Percentiles rank a stretch among this genome's conserved stretches.
Conservation (phyloP, 345 rosid species). For the Eucalyptus victrix region DNA sequence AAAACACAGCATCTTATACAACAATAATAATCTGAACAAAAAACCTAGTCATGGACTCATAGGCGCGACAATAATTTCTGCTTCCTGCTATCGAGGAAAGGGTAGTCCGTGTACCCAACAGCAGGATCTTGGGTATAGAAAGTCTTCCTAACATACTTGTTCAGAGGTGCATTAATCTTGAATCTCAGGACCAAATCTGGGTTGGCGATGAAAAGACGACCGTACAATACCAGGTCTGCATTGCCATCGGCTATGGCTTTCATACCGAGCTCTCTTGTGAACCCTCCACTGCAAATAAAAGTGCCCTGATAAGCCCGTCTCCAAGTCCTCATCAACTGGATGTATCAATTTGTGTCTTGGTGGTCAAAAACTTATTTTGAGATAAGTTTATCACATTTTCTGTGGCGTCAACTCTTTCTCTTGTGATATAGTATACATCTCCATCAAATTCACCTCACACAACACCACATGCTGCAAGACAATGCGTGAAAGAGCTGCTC, state of each 20-base stretch:
- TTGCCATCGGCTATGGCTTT: background rate
- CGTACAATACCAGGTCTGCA: background rate
- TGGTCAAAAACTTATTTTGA: too few relatives aligned
- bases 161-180: background rate
- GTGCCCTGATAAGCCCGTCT: too few relatives aligned
- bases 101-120: conserved; percentile 7
- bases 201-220: background rate
- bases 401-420: too few relatives aligned
- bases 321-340: too few relatives aligned
- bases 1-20: background rate
- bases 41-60: background rate
- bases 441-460: too few relatives aligned
- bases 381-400: too few relatives aligned
- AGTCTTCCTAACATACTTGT: background rate
- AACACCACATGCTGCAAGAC: too few relatives aligned
- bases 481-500: too few relatives aligned
- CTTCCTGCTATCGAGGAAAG: background rate
- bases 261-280: too few relatives aligned
- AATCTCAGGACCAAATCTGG: background rate
- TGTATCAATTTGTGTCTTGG: too few relatives aligned
- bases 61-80: background rate
- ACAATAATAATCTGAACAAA: background rate
- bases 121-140: conserved; percentile 6
- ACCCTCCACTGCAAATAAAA: too few relatives aligned
- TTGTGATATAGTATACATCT: too few relatives aligned